Base-by-base conservation (phyloP, 306 rosid genomes). In the Dalbergia cochinchinensis region DNA sequence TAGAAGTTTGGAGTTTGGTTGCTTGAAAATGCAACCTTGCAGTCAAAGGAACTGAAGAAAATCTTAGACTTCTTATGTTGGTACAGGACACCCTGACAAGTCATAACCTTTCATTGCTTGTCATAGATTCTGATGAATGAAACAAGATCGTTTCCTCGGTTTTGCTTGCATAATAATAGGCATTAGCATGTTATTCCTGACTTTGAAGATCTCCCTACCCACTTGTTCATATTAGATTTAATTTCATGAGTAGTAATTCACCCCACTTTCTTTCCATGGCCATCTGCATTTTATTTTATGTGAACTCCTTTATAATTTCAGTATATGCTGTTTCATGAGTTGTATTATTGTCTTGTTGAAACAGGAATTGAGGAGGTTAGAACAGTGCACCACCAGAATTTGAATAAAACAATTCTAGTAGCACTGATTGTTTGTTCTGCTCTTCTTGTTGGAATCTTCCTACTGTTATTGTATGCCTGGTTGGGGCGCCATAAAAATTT, bases 391-490 rank as follows among this genome's bases (percentile, higher is more conserved):
- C 96, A 88, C 81, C 92, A 86, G 80, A 88, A 73, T 79, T 82
- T 92, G 89, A 85, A 90, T 81, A 91, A 86, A 85, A 88, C 79
- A 71, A 87, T 92, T 87, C 91, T 92, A 31, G 44, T 90, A 55
- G 90, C 91, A 22, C 86, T 92, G 33, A 79, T 91, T 87, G 84
- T 87, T 81, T 87, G 89, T 85, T 92, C 97, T 79, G 64, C 89
- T 73, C 87, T 91, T 65, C 92, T 94, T 73, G 92, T 84, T 63
- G 93, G 83, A 83, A 76, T 88, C 61, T 84, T 92, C 81, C 74
- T 94, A 26, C 75, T 81, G 68, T 79, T 91, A 34, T 63, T 83
- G 67, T 89, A 81, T 81, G 75, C 82, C 69, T 91, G 97, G 90
- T 75, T 91, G 51, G 79, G 63, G 76, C 84, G 90, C 84, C 88